Evolutionary conservation across 2,329 filamentous ascomycete genomes (phyloP), one percentile per base, ranked within the genome.

Genomic region (Teratosphaeria viscida): DNA sequence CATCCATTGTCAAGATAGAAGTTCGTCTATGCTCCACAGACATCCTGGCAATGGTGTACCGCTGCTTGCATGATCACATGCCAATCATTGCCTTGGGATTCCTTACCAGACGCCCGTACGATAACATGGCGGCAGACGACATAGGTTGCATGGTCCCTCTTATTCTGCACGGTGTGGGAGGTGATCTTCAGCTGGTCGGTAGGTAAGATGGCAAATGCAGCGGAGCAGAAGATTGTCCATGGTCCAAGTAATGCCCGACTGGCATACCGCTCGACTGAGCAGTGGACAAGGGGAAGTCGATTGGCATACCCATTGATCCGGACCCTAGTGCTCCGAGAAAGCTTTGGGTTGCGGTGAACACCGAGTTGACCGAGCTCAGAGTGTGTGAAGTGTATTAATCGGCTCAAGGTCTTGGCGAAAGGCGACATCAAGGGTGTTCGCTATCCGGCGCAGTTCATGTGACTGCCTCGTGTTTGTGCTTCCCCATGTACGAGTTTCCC

Each of bases 291-390:
- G 79, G 77, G 47, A 74, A 73, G 57, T 76, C 75, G 39, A 76
- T 80, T 58, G 56, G 57, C 34, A 53, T 56, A 8, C 57, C 68
- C 34, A 81, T 88, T 61, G 81, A 89, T 56, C 85, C 85, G 5
- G 87, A 89, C 62, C 86, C 86, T 0, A 85, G 85, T 3, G 81
- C 85, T 8, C 82, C 82, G 0, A 82, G 77, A 2, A 75, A 73
- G 8, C 77, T 74, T 43, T 77, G 85, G 32, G 78, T 88, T 12
- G 66, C 75, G 19, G 85, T 88, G 76, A 89, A 89, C 65, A 72
- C 77, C 35, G 78, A 76, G 61, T 63, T 75, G 39, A 73, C 84
- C 6, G 73, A 79, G 1, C 68, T 86, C 52, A 78, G 73, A 0
- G 74, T 78, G 3, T 76, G 75, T 5, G 83, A 85, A 63, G 68